Conservation (phyloP, 2,329 filamentous ascomycete genomes). For the Pyrenophora tritici-repentis region DNA sequence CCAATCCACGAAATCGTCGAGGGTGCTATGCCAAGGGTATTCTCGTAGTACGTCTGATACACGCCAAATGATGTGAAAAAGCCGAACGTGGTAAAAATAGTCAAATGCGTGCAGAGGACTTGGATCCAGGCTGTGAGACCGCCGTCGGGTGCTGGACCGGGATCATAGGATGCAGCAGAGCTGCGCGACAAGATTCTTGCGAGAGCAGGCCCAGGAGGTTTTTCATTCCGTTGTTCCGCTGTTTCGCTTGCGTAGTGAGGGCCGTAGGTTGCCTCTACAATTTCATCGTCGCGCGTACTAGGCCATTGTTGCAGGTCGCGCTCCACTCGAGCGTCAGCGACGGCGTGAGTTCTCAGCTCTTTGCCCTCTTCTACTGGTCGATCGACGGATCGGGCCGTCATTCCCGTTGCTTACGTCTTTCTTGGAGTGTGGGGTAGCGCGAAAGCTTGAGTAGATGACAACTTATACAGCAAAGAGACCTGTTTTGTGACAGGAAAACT, state of each 20-base stretch:
- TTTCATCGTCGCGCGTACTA: slow-evolving; percentile 23
- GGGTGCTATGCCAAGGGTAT: slow-evolving; percentile 43
- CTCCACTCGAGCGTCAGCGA: not conserved
- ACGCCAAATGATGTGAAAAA: slow-evolving; percentile 61
- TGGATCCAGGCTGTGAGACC: slow-evolving; percentile 62
- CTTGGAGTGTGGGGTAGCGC: too few relatives aligned
- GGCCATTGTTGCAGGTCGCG: slow-evolving; percentile 18
- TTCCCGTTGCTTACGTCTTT: not conserved
- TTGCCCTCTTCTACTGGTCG: not conserved
- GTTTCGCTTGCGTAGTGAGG: slow-evolving; percentile 4
- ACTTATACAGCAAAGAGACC: too few relatives aligned
- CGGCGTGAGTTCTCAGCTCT: not conserved
- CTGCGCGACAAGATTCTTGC: slow-evolving; percentile 28
- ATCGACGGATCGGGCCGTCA: not conserved
- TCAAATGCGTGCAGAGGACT: slow-evolving; percentile 54
- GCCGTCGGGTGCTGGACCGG: slow-evolving; percentile 50
- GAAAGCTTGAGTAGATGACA: not conserved
- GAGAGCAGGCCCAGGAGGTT: slow-evolving; percentile 8
- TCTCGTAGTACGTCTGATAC: slow-evolving; percentile 60
- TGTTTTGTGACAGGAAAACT: too few relatives aligned
- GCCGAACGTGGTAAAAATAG: slow-evolving; percentile 63
- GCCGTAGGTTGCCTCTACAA: slow-evolving; percentile 15
- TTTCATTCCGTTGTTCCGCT: not conserved
- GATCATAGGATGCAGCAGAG: slow-evolving; percentile 33
- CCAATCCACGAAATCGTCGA: slow-evolving; percentile 44